Conservation (phyloP, 306 rosid species). For the Carpinus fangiana region DNA sequence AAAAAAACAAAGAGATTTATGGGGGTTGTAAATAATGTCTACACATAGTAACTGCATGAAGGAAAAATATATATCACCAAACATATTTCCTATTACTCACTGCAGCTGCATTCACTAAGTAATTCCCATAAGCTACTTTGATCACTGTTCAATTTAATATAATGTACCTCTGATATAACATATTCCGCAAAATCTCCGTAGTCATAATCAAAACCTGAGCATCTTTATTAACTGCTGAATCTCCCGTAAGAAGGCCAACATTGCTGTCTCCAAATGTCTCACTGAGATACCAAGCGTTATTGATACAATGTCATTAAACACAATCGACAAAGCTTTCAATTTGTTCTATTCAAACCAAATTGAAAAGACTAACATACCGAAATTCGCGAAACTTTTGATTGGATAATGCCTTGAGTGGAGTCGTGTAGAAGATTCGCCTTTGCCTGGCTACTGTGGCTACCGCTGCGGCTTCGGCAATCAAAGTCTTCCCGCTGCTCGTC, state of each 20-base stretch:
- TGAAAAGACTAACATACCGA: constrained; percentile 45
- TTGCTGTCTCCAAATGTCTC: constrained; percentile 79
- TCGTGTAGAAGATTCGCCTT: constrained; percentile 77
- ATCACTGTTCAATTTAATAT: not conserved
- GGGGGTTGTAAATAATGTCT: not conserved
- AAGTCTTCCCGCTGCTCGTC: constrained; percentile 94
- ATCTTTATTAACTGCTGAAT: constrained; percentile 84
- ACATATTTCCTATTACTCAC: not conserved
- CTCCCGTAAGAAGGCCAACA: constrained; percentile 97
- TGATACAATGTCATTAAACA: constrained; percentile 3
- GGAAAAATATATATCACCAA: not conserved
- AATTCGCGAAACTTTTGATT: constrained; percentile 98
- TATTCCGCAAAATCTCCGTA: constrained; percentile 94
- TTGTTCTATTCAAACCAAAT: not conserved
- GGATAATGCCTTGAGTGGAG: constrained; percentile 96
- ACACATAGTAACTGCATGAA: not conserved
- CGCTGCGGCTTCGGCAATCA: constrained; percentile 94
- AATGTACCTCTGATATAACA: constrained; percentile 89
- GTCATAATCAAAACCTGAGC: constrained; percentile 95
- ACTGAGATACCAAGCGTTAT: constrained; percentile 45
- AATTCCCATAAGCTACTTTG: constrained; percentile 1
- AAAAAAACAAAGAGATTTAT: not conserved
- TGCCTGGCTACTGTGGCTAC: constrained; percentile 81
- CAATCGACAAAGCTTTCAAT: constrained; percentile 2
- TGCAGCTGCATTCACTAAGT: not conserved